These are phyloP conservation scores for Taxillus chinensis DNA, from an alignment of 164 flowering plant species.

Conservation along the genomic window DNA sequence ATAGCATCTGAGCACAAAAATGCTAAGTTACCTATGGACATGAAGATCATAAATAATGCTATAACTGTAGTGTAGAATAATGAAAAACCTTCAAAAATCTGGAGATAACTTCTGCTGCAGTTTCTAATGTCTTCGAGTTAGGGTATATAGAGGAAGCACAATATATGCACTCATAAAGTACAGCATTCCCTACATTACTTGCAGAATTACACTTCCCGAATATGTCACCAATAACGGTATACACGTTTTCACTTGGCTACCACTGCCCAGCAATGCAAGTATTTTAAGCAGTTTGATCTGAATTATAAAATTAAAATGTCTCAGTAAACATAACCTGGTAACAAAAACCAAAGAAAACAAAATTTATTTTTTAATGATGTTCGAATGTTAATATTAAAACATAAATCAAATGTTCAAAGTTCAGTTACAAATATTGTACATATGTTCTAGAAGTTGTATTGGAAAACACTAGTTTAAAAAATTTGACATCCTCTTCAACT, in stretches of 20 bases:
- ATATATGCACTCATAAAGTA: conserved; percentile 85
- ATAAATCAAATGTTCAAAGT: too few species aligned
- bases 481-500: too few species aligned
- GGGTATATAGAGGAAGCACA: conserved; percentile 83
- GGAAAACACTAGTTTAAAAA: too few species aligned
- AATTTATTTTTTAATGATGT: too few species aligned
- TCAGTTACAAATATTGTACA: too few species aligned
- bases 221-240: conserved; percentile 76
- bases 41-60: not conserved
- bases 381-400: too few species aligned
- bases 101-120: conserved; percentile 90
- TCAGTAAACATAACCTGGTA: not conserved
- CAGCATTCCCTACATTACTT: conserved; percentile 91
- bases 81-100: conserved; percentile 78
- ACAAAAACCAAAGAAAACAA: not conserved
- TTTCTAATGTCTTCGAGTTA: conserved; percentile 66
- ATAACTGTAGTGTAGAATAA: conserved; percentile 2
- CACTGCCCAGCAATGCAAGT: conserved; percentile 74
- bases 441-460: too few species aligned
- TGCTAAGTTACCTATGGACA: not conserved
- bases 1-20: not conserved
- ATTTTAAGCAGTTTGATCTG: conserved; percentile 92
- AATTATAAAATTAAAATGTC: conserved; percentile 5
- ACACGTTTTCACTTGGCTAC: conserved; percentile 86
- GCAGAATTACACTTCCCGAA: conserved; percentile 77